These are phyloP conservation scores for Backusella morwellensis DNA, from an alignment of 192 early-diverging fungal species.

Conservation along the genomic window DNA sequence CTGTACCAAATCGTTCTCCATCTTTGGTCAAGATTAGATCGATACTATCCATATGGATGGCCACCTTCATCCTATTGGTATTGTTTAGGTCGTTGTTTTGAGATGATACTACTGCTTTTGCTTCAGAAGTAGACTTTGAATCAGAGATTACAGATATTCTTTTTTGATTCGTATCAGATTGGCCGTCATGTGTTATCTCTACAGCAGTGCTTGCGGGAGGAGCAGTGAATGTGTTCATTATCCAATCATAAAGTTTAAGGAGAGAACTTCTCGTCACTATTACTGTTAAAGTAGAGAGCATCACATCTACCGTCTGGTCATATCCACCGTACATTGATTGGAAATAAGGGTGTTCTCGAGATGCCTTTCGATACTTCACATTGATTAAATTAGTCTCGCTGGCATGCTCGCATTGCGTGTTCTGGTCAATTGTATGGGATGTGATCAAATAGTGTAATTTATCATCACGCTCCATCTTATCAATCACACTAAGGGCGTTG, in stretches of 20 bases:
- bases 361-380: slow-evolving; percentile 61
- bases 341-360: slow-evolving; percentile 60
- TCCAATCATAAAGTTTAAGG: slow-evolving; percentile 72
- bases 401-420: slow-evolving; percentile 25
- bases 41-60: slow-evolving; percentile 30
- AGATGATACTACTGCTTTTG: neutral
- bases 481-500: slow-evolving; percentile 71
- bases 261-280: slow-evolving; percentile 71
- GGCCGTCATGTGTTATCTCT: neutral
- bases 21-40: slow-evolving; percentile 57
- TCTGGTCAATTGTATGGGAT: slow-evolving; percentile 39
- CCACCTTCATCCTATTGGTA: slow-evolving; percentile 19
- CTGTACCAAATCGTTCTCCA: slow-evolving; percentile 55
- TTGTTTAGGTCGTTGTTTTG: neutral
- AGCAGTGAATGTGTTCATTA: slow-evolving; percentile 57
- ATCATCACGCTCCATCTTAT: slow-evolving; percentile 50
- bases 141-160: neutral
- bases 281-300: slow-evolving; percentile 61
- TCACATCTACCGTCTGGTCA: slow-evolving; percentile 69
- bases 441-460: slow-evolving; percentile 60
- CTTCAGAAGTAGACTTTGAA: neutral
- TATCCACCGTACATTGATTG: slow-evolving; percentile 55
- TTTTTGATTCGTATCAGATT: neutral
- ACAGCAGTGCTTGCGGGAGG: neutral
- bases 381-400: slow-evolving; percentile 41